Evolutionary conservation across 257 asterid species (phyloP).

Genomic region (Gentiana dahurica): DNA sequence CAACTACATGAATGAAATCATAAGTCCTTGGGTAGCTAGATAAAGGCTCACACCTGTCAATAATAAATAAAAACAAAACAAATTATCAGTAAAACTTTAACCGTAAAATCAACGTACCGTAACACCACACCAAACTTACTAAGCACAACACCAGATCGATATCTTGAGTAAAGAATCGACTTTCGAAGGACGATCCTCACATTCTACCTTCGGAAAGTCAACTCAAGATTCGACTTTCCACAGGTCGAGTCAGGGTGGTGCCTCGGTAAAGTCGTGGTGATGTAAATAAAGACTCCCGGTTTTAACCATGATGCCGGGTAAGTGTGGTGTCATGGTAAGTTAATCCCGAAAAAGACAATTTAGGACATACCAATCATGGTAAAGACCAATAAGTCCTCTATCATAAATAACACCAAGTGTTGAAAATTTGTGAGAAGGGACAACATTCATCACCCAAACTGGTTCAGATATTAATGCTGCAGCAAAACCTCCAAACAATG

Average conservation of each 20-base stretch:
- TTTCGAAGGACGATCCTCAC: too few relatives aligned
- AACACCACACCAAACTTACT: too few relatives aligned
- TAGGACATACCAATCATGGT: constrained; percentile 82
- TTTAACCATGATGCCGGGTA: too few relatives aligned
- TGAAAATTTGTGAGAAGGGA: constrained; percentile 66
- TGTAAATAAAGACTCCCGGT: too few relatives aligned
- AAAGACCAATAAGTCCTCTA: constrained; percentile 87
- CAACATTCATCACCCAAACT: constrained; percentile 97
- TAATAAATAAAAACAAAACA: constrained; percentile 16
- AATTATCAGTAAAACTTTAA: constrained; percentile 6
- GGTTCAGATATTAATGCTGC: constrained; percentile 70
- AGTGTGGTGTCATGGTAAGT: too few relatives aligned
- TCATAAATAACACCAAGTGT: constrained; percentile 85
- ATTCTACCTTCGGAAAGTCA: too few relatives aligned
- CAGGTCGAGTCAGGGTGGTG: too few relatives aligned
- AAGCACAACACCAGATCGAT: too few relatives aligned
- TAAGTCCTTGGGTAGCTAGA: constrained; percentile 96
- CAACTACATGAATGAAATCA: constrained; percentile 78
- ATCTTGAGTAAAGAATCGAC: too few relatives aligned
- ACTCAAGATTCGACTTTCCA: too few relatives aligned
- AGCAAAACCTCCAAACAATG: constrained; percentile 94
- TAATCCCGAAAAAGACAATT: neutral
- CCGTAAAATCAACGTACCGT: neutral
- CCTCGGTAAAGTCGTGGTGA: too few relatives aligned
- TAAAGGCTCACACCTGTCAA: constrained; percentile 95